Evolutionary conservation across 352 stramenopile species (phyloP), one percentile per base, ranked within the genome.

Genomic region (Globisporangium sylvaticum): DNA sequence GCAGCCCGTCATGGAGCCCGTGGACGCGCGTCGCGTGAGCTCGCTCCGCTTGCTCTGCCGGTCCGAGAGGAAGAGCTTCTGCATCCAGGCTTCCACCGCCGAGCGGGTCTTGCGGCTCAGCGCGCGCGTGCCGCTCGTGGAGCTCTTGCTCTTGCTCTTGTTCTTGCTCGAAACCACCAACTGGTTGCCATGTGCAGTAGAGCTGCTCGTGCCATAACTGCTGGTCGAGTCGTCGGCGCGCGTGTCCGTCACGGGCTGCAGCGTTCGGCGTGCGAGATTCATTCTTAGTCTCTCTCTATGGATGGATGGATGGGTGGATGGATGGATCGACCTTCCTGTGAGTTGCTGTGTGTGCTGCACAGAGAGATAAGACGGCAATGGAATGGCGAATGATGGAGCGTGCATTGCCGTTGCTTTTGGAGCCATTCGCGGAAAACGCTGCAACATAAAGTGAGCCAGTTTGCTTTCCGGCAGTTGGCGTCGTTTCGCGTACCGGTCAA

Each of bases 21-120:
- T 66, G 14, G 61, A 66, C 7, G 61, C 61, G 46, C 61, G 31
- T 1, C 48, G 46, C 3, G 31, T 52, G 61, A 52, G 61, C 48
- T 60, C 27, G 34, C 22, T 31, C 18, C 39, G 22, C 37, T 53
- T 34, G 24, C 10, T 24, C n/a, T 52, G 24, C 14, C n/a, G n/a
- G 25, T 42, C 50, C 12, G 48, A 48, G 4, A 32, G 10, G 14
- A 54, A 58, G 46, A 66, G 31, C 50, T 20, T 66, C 32, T 59
- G 31, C 48, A 66, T 34, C 61, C 61, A 66, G 10, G n/a, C 37
- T 34, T 66, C 32, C 15, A 66, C 48, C 22, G 29, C 48, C 59
- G 59, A 15, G 18, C 59, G 48, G 0, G 59, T 65, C 59, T 65
- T 56, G 44, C 44, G 44, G 4, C 46, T 53, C 32, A 60, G 48